Base-by-base conservation (phyloP, 768 basidiomycete species). In the Rubroboletus pulcherrimus region DNA sequence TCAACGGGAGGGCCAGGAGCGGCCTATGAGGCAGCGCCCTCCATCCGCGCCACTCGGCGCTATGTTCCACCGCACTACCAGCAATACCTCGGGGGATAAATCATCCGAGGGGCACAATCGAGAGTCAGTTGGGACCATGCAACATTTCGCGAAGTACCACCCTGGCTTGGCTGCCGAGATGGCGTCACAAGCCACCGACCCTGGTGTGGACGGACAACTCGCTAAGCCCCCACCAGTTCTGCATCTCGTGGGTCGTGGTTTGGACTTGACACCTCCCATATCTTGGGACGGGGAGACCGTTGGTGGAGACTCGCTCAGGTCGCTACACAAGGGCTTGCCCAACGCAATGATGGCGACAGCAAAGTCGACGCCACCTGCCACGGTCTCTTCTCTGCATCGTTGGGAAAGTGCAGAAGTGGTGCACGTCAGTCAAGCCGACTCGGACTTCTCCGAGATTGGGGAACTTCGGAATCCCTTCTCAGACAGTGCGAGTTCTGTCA, bases 381-480 rank as follows among this genome's bases (percentile, higher is more conserved):
- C 75, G 29, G 62, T 70, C 4, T 77, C 81, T 2, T 71, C 76
- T 15, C 66, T 72, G 2, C 87, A 89, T 71, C 77, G 68, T 45
- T 89, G 87, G 87, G 82, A 89, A 67, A 84, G 83, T 8, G 86
- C 86, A 4, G 83, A 87, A 63, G 82, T 87, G 19, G 60, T 86
- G 49, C 72, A 80, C 52, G 73, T 72, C 44, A 72, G 67, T 31
- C 67, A 69, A 42, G 49, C 64, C 2, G 67, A 66, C 42, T 43
- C 56, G 0, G 58, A 49, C 14, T 9, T 24, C 17, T 35, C 51
- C 29, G 58, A 60, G 4, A 7, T 15, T 5, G 38, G 31, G 6
- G 55, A 66, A 1, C 63, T 59, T 33, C 59, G 53, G 33, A 67
- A 65, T 49, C 63, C 69, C 39, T 73, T 73, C 26, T 58, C 66